Base-by-base conservation (phyloP, 2,329 filamentous ascomycete species). In the Phyllachora maydis region DNA sequence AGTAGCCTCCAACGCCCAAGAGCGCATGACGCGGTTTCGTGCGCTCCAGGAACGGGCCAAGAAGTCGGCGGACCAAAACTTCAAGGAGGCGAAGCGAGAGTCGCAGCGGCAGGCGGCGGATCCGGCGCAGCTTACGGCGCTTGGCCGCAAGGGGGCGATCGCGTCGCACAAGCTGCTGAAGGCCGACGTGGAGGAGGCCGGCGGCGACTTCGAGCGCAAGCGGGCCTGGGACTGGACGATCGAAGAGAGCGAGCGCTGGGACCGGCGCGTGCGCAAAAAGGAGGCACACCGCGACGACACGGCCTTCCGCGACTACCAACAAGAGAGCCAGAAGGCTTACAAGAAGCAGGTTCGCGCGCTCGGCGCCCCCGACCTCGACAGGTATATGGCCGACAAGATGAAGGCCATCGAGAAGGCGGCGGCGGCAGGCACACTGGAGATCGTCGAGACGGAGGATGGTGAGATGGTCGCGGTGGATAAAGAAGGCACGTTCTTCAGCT, bases 151-250 rank as follows among this genome's bases (percentile, higher is more conserved):
- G 40, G 77, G 81, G 38, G 83, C 79, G 26, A 71, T 88, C 34
- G 85, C 88, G 11, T 71, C 75, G 5, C 81, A 93, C 46, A 98
- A 95, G 42, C 66, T 98, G 0, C 62, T 93, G 20, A 92, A 92
- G 54, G 79, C 82, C 4, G 82, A 93, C 38, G 72, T 82, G 2
- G 78, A 83, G 45, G 79, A 78, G 11, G 57, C 62, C 0, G 82
- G 82, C 16, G 81, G 78, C 26, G 88, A 95, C 46, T 98, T 95
- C 41, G 88, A 98, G 58, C 77, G 88, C 35, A 93, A 95, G 52
- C 72, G 88, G 19, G 88, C 88, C 2, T 98, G 88, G 88, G 88
- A 95, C 52, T 98, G 88, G 78, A 98, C 88, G 1, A 57, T 85
- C 5, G 88, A 98, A 33, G 88, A 98, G 51, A 77, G 70, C 36